Evolutionary conservation across 2,329 filamentous ascomycete genomes (phyloP), one percentile per base, ranked within the genome.

Genomic region (Fusarium clavum): DNA sequence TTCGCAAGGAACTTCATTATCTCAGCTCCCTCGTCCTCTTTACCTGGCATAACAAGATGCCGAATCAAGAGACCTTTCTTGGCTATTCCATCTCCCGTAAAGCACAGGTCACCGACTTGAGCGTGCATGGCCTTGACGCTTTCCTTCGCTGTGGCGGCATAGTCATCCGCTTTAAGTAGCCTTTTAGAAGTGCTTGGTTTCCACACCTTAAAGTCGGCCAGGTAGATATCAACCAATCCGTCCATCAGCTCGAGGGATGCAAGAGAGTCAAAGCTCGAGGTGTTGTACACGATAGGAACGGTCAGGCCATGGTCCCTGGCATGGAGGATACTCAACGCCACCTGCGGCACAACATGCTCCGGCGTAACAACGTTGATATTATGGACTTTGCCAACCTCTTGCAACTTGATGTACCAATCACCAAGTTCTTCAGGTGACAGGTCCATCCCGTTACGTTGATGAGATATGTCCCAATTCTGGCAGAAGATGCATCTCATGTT

Each of bases 181-280:
- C 92, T 84, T 73, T 87, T 90, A 22, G 91, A 91, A 1, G 91
- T 91, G 24, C 79, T 82, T 3, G 84, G 79, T 29, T 87, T 87
- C 92, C 92, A 96, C 12, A 94, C 88, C 78, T 97, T 96, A 83
- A 96, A 96, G 77, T 97, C 93, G 0, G 93, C 91, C n/a, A 97
- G 83, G 77, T 96, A 97, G 46, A 97, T 94, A 77, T 96, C 93
- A 0, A 96, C 88, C 29, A 97, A 82, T 0, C 93, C 93, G 72
- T 96, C 90, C 73, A 97, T 86, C 11, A 96, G 83, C 63, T 88
- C 80, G 2, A 97, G 82, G 1, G 91, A 94, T 4, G 88, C 90
- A 1, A 91, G 81, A 2, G 90, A 93, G 79, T 97, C 93, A 75
- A 92, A 97, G 13, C 91, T 90, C 1, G 91, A 94, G 1, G 92